Base-by-base conservation (phyloP, 2,329 filamentous ascomycete species). In the Alternaria burnsii region DNA sequence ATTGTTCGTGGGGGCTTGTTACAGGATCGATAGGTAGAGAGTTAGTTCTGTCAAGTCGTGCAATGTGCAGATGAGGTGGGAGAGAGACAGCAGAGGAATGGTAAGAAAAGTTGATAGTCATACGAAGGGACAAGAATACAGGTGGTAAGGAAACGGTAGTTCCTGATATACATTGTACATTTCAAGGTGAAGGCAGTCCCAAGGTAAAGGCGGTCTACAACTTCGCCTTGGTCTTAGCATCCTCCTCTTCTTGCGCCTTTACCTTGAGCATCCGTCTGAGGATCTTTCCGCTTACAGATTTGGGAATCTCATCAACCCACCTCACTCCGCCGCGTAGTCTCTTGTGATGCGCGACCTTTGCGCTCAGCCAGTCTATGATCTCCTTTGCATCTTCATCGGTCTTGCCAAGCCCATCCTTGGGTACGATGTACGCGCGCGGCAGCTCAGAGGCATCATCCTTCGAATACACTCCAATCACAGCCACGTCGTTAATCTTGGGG, bases 301-400 rank as follows among this genome's bases (percentile, higher is more conserved):
- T 84, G 0, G 82, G 82, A 9, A 84, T 82, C 68, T 82, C 81
- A 32, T 83, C 81, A 3, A 82, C 75, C 47, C 82, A 83, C 24
- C 74, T 72, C 8, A 83, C 76, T 16, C 82, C 82, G 9, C 82
- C 82, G 38, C 82, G 71, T 32, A 84, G 66, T 53, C 78, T 77
- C 77, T 84, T 84, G 56, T 84, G 81, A 51, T 79, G 78, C 7
- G 82, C 80, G 0, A 83, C 81, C 63, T 79, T 81, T 20, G 65
- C 70, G 11, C 71, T 72, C 40, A 82, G 51, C 81, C 81, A 83
- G 5, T 78, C 76, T 1, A 77, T 65, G 61, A 84, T 83, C 50
- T 82, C 74, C 38, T 68, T 65, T 5, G 73, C 74, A 12, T 76
- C 73, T 40, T 70, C 65, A 28, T 77, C 73, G 5, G 69, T 70